Conservation (phyloP, 176 grass and related monocot species). For the Aegilops tauschii region DNA sequence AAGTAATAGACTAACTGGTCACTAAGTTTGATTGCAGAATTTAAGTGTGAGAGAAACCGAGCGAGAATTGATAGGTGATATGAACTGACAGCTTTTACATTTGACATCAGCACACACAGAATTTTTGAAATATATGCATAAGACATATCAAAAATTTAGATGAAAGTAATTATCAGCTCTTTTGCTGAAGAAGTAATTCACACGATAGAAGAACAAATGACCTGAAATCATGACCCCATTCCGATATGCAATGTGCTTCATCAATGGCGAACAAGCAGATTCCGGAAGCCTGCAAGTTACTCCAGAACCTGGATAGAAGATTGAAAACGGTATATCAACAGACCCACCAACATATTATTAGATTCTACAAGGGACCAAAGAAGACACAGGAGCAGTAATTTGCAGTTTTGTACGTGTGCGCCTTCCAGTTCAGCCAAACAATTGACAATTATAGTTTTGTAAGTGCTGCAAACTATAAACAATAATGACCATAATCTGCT, state of each 20-base stretch:
- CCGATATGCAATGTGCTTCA: conserved; percentile 97
- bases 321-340: conserved; percentile 17
- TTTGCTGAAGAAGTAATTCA: not conserved
- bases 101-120: not conserved
- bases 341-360: not conserved
- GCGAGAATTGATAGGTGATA: not conserved
- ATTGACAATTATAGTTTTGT: not conserved
- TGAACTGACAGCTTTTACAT: not conserved
- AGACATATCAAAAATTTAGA: conserved; percentile 2
- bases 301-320: conserved; percentile 69
- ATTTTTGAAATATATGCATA: conserved; percentile 5
- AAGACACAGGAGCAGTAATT: not conserved
- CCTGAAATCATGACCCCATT: conserved; percentile 99
- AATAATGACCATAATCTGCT: not conserved
- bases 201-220: conserved; percentile 26
- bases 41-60: not conserved
- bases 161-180: not conserved
- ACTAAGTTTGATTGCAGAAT: not conserved
- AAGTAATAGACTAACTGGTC: not conserved
- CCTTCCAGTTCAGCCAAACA: not conserved
- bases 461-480: not conserved
- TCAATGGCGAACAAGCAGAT: conserved; percentile 91
- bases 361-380: not conserved
- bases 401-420: not conserved
- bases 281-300: conserved; percentile 62